Percentiles rank a stretch among this genome's conserved stretches.
These are phyloP conservation scores for Auriscalpium orientale DNA, from an alignment of 768 basidiomycete genomes.

Conservation along the genomic window DNA sequence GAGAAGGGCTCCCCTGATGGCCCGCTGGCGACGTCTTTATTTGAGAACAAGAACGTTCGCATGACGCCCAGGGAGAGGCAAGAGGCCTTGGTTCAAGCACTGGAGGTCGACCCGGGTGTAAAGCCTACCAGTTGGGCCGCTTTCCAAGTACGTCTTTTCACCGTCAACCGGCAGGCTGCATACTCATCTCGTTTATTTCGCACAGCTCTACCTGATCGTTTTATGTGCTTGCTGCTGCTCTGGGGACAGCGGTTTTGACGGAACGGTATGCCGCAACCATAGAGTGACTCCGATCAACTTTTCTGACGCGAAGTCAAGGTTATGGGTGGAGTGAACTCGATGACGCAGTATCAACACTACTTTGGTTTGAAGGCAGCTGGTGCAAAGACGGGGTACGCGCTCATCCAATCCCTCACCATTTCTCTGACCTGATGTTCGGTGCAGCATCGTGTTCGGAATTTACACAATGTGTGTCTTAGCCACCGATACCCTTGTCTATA, in stretches of 20 bases:
- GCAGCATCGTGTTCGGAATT: conserved; percentile 46
- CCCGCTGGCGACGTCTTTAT: neutral
- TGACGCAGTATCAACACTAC: conserved; percentile 35
- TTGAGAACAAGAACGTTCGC: conserved; percentile 14
- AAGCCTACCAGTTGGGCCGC: conserved; percentile 28
- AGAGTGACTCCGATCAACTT: neutral
- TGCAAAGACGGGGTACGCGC: conserved; percentile 33
- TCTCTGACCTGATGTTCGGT: neutral
- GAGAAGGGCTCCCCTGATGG: neutral
- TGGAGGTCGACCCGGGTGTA: conserved; percentile 37
- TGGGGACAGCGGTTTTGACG: conserved; percentile 47
- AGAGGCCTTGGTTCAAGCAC: conserved; percentile 30
- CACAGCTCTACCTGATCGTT: conserved; percentile 39
- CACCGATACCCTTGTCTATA: neutral
- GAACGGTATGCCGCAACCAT: conserved; percentile 31
- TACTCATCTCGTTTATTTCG: neutral
- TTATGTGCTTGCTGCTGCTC: conserved; percentile 41
- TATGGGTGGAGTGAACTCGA: conserved; percentile 47
- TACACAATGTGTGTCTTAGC: conserved; percentile 30
- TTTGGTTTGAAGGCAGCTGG: conserved; percentile 38
- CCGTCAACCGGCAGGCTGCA: neutral
- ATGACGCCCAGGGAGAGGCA: conserved; percentile 35
- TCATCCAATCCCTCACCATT: conserved; percentile 3
- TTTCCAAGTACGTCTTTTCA: conserved; percentile 24
- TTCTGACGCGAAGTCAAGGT: conserved; percentile 23